Evolutionary conservation across 208 protist genomes (phyloP), one percentile per base, ranked within the genome.

Genomic region (Acanthamoeba lenticulata): DNA sequence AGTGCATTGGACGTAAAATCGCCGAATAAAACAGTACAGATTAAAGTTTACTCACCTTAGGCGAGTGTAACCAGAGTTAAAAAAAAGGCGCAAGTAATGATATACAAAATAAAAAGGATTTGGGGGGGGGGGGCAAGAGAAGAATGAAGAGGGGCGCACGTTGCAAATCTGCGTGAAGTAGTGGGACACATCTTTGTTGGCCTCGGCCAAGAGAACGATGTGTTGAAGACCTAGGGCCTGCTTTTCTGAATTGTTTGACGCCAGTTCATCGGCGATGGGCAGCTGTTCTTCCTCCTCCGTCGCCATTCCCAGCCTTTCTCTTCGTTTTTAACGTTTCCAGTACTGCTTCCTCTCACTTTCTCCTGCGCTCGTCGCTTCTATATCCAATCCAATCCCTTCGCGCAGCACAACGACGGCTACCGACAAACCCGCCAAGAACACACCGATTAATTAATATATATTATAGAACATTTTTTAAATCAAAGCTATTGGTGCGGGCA

Each of bases 221-320:
- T 90, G 81, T 44, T 90, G 81, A 17, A 90, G 55, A 21, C 81
- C 81, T 9, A 90, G 81, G 1, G 81, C 15, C 34, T 69, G 49
- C 27, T 90, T 90, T 65, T 90, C 81, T 1, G n/a, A 29, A 21
- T 34, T 90, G 29, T 17, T 69, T 11, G 81, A 60, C 2, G 47
- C 45, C 81, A 90, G 47, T 32, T 90, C 81, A 21, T 90, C 81
- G 3, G 29, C 27, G 36, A 90, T 55, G 40, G 45, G 29, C 34
- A 90, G 55, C 38, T 57, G 57, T 38, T 90, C 81, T 65, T 90
- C 81, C 32, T 90, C 81, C 81, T 90, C 81, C 72, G 72, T 81
- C 11, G 72, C 72, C 72, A 81, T 81, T n/a, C n/a, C 34, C 6
- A 38, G 34, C 34, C 47, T 79, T 40, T 79, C 24, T 40, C 24